Evolutionary conservation across 1,139 yeast genomes (phyloP).

Genomic region (Debaryomyces sp.): DNA sequence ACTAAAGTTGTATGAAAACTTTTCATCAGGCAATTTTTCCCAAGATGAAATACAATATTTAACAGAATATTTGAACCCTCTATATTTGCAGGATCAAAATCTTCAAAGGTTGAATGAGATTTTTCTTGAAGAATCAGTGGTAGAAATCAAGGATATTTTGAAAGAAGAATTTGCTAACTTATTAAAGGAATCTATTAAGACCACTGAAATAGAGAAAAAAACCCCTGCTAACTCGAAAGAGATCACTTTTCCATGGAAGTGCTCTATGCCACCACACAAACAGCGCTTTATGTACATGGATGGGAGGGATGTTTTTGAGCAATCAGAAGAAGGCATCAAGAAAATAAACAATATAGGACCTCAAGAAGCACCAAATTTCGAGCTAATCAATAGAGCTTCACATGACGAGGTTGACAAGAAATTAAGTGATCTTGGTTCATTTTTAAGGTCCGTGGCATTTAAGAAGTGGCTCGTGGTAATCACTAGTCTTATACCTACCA

Average conservation of each 20-base stretch:
- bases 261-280: constrained; percentile 93
- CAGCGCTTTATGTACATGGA: constrained; percentile 84
- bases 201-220: constrained; percentile 53
- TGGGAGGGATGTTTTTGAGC: constrained; percentile 46
- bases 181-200: constrained; percentile 52
- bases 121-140: constrained; percentile 68
- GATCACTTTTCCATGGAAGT: constrained; percentile 76
- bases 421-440: constrained; percentile 57
- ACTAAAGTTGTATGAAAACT: constrained; percentile 25
- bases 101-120: constrained; percentile 37
- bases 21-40: constrained; percentile 22
- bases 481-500: constrained; percentile 65
- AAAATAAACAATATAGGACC: constrained; percentile 39
- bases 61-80: constrained; percentile 55
- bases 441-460: constrained; percentile 64
- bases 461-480: constrained; percentile 68
- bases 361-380: constrained; percentile 59
- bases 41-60: constrained; percentile 51
- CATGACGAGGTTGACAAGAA: constrained; percentile 23
- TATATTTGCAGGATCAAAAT: constrained; percentile 43
- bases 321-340: constrained; percentile 28
- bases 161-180: constrained; percentile 53
- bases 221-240: constrained; percentile 64
- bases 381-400: constrained; percentile 20
- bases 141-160: constrained; percentile 68